These are phyloP conservation scores for Thyridium curvatum DNA, from an alignment of 2,329 filamentous ascomycete genomes.

Conservation along the genomic window DNA sequence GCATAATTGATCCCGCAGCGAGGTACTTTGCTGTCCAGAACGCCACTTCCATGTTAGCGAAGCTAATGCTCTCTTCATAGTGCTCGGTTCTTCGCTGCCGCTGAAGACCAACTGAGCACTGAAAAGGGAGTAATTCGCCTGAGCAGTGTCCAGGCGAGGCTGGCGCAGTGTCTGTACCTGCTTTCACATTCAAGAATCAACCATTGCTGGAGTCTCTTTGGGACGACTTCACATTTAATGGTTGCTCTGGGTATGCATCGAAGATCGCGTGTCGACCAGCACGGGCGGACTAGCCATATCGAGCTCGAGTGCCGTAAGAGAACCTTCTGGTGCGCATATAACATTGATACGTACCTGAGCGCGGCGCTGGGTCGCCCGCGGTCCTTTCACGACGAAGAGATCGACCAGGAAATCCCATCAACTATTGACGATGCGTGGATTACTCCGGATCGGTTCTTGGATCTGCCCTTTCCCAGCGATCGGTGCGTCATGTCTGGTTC, in stretches of 20 bases:
- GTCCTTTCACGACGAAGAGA: slow-evolving; percentile 58
- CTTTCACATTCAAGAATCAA: slow-evolving; percentile 38
- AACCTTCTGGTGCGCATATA: slow-evolving; percentile 60
- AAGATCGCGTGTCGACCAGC: slow-evolving; percentile 14
- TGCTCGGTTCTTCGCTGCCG: slow-evolving; percentile 23
- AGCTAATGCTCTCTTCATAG: no score
- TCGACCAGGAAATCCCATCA: slow-evolving; percentile 53
- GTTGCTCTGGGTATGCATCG: slow-evolving; percentile 32
- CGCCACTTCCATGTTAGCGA: no score
- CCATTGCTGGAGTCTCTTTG: slow-evolving; percentile 40
- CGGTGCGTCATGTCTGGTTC: background rate
- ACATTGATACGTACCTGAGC: slow-evolving; percentile 58
- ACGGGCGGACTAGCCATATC: slow-evolving; percentile 17
- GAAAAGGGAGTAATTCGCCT: slow-evolving; percentile 30
- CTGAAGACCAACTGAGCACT: slow-evolving; percentile 28
- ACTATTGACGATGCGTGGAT: slow-evolving; percentile 48
- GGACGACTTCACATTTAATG: slow-evolving; percentile 30
- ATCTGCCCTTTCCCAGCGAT: slow-evolving; percentile 3
- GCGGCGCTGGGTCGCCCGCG: slow-evolving; percentile 54
- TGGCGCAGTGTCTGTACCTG: slow-evolving; percentile 36
- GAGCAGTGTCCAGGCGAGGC: slow-evolving; percentile 31
- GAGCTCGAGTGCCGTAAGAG: slow-evolving; percentile 31
- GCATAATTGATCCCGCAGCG: no score
- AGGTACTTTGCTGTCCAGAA: no score
- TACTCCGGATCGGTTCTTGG: background rate